Conservation (phyloP, 116 monocot genomes). For the Zostera marina region DNA sequence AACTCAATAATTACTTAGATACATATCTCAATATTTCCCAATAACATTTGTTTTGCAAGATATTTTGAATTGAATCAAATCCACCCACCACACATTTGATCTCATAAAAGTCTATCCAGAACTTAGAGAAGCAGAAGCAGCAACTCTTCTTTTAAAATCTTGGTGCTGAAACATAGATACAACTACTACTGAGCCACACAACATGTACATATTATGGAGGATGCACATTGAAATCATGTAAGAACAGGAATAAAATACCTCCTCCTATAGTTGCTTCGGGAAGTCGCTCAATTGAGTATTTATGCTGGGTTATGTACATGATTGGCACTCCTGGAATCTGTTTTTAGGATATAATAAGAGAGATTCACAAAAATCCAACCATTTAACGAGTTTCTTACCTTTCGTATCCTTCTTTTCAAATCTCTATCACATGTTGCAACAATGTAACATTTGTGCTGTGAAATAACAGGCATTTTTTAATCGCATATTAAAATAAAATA, state of each 20-base stretch:
- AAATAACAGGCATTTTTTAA: background rate
- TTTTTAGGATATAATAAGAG: background rate
- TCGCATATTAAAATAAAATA: no score
- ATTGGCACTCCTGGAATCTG: conserved; percentile 79
- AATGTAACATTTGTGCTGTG: conserved; percentile 94
- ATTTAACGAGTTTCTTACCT: conserved; percentile 41
- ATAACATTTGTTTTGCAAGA: no score
- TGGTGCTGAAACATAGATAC: conserved; percentile 12
- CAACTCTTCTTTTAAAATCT: background rate
- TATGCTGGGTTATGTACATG: conserved; percentile 74
- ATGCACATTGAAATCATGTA: background rate
- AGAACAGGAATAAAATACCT: conserved; percentile 20
- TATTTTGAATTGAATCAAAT: no score
- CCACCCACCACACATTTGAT: no score
- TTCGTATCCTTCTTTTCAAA: conserved; percentile 89
- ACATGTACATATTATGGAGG: background rate
- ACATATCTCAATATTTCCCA: no score
- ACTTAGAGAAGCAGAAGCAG: background rate
- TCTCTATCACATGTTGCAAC: conserved; percentile 99
- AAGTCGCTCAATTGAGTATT: conserved; percentile 65
- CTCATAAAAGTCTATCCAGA: no score
- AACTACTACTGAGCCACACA: no score
- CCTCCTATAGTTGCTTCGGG: conserved; percentile 85
- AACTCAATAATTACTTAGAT: no score
- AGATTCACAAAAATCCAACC: no score